Evolutionary conservation across 2,329 filamentous ascomycete species (phyloP), one percentile per base, ranked within the genome.

Genomic region (Amauroascus verrucosus): DNA sequence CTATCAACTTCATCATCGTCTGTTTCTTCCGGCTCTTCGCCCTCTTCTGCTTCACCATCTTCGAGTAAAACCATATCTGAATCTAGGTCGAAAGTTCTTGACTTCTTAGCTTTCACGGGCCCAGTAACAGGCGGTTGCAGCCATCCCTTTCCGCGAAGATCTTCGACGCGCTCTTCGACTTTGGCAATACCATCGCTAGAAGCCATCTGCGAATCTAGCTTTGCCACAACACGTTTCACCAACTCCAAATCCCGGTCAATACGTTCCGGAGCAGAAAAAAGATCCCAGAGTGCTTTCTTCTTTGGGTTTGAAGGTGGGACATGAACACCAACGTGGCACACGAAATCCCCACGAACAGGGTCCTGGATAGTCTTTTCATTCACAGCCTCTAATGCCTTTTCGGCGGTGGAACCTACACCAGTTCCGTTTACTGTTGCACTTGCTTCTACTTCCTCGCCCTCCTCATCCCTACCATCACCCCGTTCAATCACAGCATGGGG

Each of bases 361-460:
- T 98, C 93, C 63, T 95, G 88, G 57, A 98, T 95, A 0, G 89
- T 95, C 75, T 98, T 97, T 61, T 90, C 88, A 63, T 98, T 97
- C 62, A 98, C 85, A n/a, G 89, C 88, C 57, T 93, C 88, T 0
- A 96, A 78, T 1, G 91, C 91, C 64, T 86, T 91, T 44, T 95
- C 86, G 0, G 89, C 88, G 1, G 85, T 86, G 32, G 66, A 69
- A 20, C 64, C 50, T 18, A 60, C 63, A 22, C 51, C 59, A 16
- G 63, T 63, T n/a, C 65, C 64, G 49, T 70, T 68, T 1, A 63
- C 54, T 18, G 64, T 59, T 14, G 58, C 57, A 6, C 65, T 62
- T 14, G 32, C n/a, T 28, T 70, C 69, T 18, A 77, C 72, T 30
- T 81, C 77, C 53, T 80, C 79, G 14, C 77, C 75, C 38, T 79